Conservation (phyloP, 306 rosid species). For the Citrullus amarus region DNA sequence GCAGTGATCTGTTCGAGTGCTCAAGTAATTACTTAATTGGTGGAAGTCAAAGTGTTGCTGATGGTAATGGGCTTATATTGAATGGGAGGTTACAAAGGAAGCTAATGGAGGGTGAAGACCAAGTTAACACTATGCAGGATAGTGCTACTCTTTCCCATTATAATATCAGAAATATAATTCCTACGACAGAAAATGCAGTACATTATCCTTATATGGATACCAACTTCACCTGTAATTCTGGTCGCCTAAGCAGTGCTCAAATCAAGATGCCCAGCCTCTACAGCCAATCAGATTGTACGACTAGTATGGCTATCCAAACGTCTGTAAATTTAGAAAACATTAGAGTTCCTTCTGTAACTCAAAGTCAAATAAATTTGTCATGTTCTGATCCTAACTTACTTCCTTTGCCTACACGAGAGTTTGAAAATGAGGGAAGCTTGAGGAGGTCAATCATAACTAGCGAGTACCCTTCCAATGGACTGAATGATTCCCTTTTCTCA, state of each 20-base stretch:
- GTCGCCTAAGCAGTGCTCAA: constrained; percentile 7
- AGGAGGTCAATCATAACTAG: constrained; percentile 10
- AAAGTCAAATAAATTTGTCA: constrained; percentile 6
- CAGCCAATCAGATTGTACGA: constrained; percentile 6
- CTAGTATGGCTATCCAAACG: constrained; percentile 7
- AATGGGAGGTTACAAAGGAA: not conserved
- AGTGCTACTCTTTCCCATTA: not conserved
- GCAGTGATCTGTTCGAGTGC: not conserved
- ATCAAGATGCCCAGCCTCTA: not conserved
- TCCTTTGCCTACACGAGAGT: constrained; percentile 17
- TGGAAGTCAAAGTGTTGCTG: constrained; percentile 14
- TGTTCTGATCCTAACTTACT: constrained; percentile 8
- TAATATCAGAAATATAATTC: constrained; percentile 13
- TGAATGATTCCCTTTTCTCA: constrained; percentile 7
- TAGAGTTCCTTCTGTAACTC: constrained; percentile 16
- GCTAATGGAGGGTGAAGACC: not conserved
- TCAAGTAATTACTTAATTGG: not conserved
- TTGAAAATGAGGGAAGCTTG: constrained; percentile 16
- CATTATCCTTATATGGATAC: not conserved
- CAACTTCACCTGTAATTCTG: constrained; percentile 3
- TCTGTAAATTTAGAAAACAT: not conserved
- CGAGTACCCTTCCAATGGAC: constrained; percentile 11
- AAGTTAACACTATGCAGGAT: not conserved
- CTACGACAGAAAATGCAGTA: not conserved
- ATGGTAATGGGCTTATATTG: not conserved